Percentiles rank a stretch among this genome's conserved stretches.
These are phyloP conservation scores for Diaporthe sp. DNA, from an alignment of 2,329 filamentous ascomycete species.

Conservation along the genomic window DNA sequence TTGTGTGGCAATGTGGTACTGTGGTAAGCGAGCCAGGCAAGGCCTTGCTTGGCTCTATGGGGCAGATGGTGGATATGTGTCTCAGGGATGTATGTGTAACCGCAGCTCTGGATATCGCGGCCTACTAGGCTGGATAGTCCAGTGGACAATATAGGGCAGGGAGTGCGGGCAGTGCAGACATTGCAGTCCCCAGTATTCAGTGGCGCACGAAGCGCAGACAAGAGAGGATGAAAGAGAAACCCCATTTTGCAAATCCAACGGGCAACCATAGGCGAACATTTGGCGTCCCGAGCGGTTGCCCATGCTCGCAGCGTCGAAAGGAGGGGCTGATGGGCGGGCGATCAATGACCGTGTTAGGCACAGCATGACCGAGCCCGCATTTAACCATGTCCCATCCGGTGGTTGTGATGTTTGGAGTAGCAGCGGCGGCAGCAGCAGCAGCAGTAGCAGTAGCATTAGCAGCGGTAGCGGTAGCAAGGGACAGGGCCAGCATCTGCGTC, in stretches of 20 bases:
- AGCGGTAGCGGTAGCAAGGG: too few relatives aligned
- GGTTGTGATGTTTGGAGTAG: slow-evolving; percentile 26
- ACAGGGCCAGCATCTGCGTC: too few relatives aligned
- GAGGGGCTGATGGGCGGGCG: slow-evolving; percentile 16
- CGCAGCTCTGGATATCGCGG: slow-evolving; percentile 20
- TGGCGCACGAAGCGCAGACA: neutral
- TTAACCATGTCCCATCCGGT: neutral
- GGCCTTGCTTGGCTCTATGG: slow-evolving; percentile 9
- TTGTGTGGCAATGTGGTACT: slow-evolving; percentile 15
- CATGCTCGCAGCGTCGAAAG: neutral
- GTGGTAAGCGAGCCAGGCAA: slow-evolving; percentile 24
- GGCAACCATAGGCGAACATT: neutral
- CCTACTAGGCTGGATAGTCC: neutral
- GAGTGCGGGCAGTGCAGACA: neutral
- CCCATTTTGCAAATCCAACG: neutral
- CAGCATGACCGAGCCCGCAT: slow-evolving; percentile 28
- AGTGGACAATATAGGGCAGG: neutral
- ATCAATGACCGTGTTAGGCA: slow-evolving; percentile 17
- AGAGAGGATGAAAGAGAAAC: neutral
- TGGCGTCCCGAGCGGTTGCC: neutral
- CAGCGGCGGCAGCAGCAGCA: neutral
- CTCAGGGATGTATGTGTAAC: slow-evolving; percentile 27
- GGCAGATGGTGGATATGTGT: slow-evolving; percentile 18
- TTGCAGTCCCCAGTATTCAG: neutral
- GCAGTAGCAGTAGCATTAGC: neutral